These are phyloP conservation scores for Paraconiothyrium sp. DNA, from an alignment of 2,329 filamentous ascomycete genomes.

Conservation along the genomic window DNA sequence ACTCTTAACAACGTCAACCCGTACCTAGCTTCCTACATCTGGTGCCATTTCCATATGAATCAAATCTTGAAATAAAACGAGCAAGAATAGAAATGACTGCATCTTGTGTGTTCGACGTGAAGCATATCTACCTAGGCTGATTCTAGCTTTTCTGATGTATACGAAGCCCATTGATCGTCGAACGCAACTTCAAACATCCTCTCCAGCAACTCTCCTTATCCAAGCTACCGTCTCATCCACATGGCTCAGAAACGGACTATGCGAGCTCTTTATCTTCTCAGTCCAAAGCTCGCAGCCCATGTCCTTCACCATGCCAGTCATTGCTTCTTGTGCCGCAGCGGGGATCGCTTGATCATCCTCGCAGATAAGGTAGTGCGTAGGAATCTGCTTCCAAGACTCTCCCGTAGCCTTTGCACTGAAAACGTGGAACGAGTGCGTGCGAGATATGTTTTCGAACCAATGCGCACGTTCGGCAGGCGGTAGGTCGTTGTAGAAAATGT, in stretches of 20 bases:
- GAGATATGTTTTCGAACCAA: conserved; percentile 24
- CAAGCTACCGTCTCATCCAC: conserved; percentile 46
- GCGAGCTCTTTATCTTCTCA: conserved; percentile 45
- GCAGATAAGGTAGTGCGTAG: conserved; percentile 48
- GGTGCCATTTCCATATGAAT: background rate
- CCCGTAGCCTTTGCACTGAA: conserved; percentile 37
- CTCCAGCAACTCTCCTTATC: conserved; percentile 40
- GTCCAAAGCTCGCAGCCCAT: conserved; percentile 41
- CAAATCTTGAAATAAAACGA: background rate
- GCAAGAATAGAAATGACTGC: background rate
- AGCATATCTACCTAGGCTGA: background rate
- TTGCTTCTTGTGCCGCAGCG: conserved; percentile 39
- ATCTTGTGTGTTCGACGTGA: background rate
- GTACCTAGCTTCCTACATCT: background rate
- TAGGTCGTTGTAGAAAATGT: conserved; percentile 44
- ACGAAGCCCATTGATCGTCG: too few relatives aligned
- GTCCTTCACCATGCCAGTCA: conserved; percentile 39
- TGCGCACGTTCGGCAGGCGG: conserved; percentile 30
- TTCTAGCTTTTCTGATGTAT: background rate
- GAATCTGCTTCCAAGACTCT: conserved; percentile 48
- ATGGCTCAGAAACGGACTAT: conserved; percentile 55
- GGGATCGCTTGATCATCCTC: conserved; percentile 50
- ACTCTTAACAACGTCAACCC: background rate
- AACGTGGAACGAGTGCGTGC: conserved; percentile 37
- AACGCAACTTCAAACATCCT: conserved; percentile 3